A percentile compares a stretch with the other conserved stretches of the same genome.
Evolutionary conservation across 345 rosid species (phyloP).

Genomic region (Sonneratia caseolaris): DNA sequence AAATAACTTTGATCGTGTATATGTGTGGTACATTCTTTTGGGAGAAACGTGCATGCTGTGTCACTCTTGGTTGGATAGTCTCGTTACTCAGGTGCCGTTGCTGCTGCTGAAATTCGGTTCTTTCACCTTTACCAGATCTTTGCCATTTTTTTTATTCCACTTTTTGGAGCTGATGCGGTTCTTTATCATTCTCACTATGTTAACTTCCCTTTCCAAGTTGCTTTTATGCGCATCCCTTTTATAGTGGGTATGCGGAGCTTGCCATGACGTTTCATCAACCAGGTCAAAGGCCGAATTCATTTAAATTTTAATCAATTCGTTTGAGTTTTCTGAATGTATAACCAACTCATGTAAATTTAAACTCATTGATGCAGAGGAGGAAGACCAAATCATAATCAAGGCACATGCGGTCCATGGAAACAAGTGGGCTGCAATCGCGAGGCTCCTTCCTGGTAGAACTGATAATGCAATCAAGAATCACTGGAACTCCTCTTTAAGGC

Average conservation of each 20-base stretch:
- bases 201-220: not conserved
- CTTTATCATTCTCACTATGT: too few species aligned
- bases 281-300: not conserved
- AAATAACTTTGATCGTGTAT: not conserved
- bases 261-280: not conserved
- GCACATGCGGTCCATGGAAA: conserved; percentile 73
- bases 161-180: too few species aligned
- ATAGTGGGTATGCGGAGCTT: not conserved
- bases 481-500: conserved; percentile 80
- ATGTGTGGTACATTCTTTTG: too few species aligned
- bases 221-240: not conserved
- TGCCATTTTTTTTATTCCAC: too few species aligned
- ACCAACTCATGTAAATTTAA: not conserved
- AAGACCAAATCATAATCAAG: conserved; percentile 57
- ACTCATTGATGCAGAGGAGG: conserved; percentile 49
- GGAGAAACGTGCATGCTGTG: too few species aligned
- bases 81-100: too few species aligned
- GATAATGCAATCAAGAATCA: conserved; percentile 91
- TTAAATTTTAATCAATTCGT: too few species aligned
- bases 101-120: too few species aligned
- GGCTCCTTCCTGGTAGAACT: conserved; percentile 70
- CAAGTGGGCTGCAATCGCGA: conserved; percentile 90
- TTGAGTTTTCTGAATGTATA: not conserved
- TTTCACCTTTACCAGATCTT: too few species aligned
- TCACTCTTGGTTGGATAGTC: too few species aligned